Conservation (phyloP, 352 stramenopile species). For the Globisporangium nagaii region DNA sequence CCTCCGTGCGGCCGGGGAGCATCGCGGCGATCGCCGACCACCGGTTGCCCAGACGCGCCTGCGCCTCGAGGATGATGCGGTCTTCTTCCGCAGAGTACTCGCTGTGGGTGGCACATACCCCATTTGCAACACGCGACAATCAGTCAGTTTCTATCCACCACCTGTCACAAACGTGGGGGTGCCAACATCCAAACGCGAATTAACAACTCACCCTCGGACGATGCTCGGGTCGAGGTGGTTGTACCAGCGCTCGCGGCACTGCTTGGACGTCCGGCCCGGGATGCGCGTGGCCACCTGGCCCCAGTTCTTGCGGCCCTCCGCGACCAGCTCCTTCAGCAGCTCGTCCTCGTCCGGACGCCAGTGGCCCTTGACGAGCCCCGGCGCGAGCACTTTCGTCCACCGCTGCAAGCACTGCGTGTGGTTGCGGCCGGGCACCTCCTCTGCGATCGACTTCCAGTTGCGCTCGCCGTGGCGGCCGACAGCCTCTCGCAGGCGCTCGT, state of each 20-base stretch:
- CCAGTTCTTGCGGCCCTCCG: slow-evolving; percentile 84
- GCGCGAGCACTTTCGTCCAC: slow-evolving; percentile 91
- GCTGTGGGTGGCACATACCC: slow-evolving; percentile 3
- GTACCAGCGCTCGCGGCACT: slow-evolving; percentile 88
- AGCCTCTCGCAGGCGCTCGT: slow-evolving; percentile 71
- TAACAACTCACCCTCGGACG: slow-evolving; percentile 1
- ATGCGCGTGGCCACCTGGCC: slow-evolving; percentile 83
- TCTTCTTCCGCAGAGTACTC: slow-evolving; percentile 85
- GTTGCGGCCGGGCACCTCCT: slow-evolving; percentile 78
- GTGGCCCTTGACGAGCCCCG: slow-evolving; percentile 93
- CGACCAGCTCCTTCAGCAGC: slow-evolving; percentile 75
- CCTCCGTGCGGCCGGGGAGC: slow-evolving; percentile 85
- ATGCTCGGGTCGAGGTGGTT: slow-evolving; percentile 73
- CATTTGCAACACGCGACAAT: neutral
- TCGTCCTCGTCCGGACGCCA: slow-evolving; percentile 94
- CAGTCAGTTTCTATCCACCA: neutral
- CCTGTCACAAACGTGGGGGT: too few relatives aligned
- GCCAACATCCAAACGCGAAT: too few relatives aligned
- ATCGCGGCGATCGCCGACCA: slow-evolving; percentile 89
- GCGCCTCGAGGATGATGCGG: slow-evolving; percentile 81
- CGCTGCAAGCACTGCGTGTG: slow-evolving; percentile 89
- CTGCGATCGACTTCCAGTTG: slow-evolving; percentile 87
- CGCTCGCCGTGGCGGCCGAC: slow-evolving; percentile 74
- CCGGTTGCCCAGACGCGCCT: slow-evolving; percentile 78
- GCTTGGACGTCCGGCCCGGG: slow-evolving; percentile 80